Evolutionary conservation across 768 basidiomycete genomes (phyloP), one percentile per base, ranked within the genome.

Genomic region (Podaxis carcinomalis): DNA sequence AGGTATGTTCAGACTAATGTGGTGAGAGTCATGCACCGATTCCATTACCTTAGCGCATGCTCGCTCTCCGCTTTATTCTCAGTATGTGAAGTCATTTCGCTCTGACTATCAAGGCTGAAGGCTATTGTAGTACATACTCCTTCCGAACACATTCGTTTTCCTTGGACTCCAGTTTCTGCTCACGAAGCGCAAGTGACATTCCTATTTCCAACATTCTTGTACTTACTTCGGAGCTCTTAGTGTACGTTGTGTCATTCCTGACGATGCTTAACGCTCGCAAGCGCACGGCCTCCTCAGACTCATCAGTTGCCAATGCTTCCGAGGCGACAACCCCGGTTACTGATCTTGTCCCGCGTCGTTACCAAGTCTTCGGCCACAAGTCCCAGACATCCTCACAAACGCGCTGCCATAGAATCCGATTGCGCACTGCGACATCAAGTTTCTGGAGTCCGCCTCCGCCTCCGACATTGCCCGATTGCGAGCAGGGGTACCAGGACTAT

Each of bases 231-330:
- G 56, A 23, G n/a, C n/a, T 16, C 40, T 1, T 59, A 83, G 81
- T 83, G 6, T 82, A 82, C 57, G 73, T 78, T 36, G 77, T 75
- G n/a, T 82, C 80, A 0, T 83, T 78, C 66, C 64, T 79, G 13
- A 72, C 76, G 2, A 75, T 79, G 75, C 71, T 81, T 32, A 80
- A 81, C 61, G 73, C 79, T n/a, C 74, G 79, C 0, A 70, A 76
- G 64, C 68, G 72, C 1, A 64, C 51, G 5, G 32, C 14, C 2
- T 57, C 51, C 11, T 42, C 9, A 7, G 47, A 39, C 11, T 14
- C 23, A 19, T 19, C 59, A 3, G 60, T 13, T 19, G 51, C 21
- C 21, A 62, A 40, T 35, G 51, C 1, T 3, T 49, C 55, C 28
- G 50, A 54, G 1, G 37, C 35, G 14, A 55, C 11, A 25, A 49